A percentile compares a stretch with the other conserved stretches of the same genome.
Conservation (phyloP, 2,329 filamentous ascomycete genomes). For the Bipolaris victoriae region DNA sequence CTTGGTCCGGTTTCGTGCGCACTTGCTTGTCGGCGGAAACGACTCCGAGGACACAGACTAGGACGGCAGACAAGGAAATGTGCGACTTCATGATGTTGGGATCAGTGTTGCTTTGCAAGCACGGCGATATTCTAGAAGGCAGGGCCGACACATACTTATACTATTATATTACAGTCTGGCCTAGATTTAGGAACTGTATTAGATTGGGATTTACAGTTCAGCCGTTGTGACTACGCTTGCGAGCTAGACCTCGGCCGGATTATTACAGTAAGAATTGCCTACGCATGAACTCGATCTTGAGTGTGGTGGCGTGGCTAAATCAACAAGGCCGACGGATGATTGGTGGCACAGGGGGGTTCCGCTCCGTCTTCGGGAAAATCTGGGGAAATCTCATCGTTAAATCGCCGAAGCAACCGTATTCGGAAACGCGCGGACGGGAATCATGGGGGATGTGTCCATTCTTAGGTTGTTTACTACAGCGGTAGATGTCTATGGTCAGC, state of each 20-base stretch:
- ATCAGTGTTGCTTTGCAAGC: background rate
- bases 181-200: too few species aligned
- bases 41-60: background rate
- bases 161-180: background rate
- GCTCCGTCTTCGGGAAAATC: slow-evolving; percentile 11
- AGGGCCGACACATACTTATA: slow-evolving; percentile 5
- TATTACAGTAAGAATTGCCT: background rate
- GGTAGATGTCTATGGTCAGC: background rate
- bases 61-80: background rate
- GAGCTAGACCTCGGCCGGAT: background rate
- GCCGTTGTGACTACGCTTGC: slow-evolving; percentile 2
- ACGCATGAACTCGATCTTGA: slow-evolving; percentile 11
- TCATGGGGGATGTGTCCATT: background rate
- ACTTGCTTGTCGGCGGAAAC: slow-evolving; percentile 20
- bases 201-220: slow-evolving; percentile 5
- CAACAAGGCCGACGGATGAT: slow-evolving; percentile 6
- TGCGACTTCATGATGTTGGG: background rate
- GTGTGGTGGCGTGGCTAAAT: background rate
- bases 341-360: slow-evolving; percentile 11
- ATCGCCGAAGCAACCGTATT: background rate
- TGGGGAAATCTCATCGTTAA: slow-evolving; percentile 4
- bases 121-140: background rate
- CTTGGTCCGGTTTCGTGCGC: slow-evolving; percentile 16
- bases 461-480: background rate
- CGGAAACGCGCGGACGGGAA: background rate